Evolutionary conservation across 2,329 filamentous ascomycete species (phyloP), one percentile per base, ranked within the genome.

Genomic region (Fusarium poae): DNA sequence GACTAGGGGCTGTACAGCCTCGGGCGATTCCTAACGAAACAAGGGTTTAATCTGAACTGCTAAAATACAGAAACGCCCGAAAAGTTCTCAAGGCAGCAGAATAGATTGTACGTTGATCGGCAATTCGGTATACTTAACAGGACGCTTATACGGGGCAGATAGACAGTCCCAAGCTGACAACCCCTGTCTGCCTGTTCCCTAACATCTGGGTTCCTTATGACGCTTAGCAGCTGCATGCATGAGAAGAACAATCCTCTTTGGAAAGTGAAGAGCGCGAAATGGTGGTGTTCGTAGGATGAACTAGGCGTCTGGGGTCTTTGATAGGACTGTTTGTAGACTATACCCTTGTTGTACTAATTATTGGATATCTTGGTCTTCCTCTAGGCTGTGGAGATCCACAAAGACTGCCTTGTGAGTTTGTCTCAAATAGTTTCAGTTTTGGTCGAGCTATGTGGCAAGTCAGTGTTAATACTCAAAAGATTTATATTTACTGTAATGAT

Each of bases 1-100:
- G 48, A 62, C 42, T 37, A 29, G 59, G 35, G 43, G 34, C 13
- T 65, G 62, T 65, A 65, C 62, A 65, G 62, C 63, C 63, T 67
- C 63, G 62, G 63, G 63, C 63, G 64, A 67, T 51, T 57, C 32
- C 44, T 32, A 48, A 58, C 35, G 30, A 20, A 50, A 25, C 62
- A 48, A 46, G 49, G 53, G n/a, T 61, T 55, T 30, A 62, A 39
- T 43, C 15, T 12, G 11, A 11, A 15, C 27, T 25, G 45, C 40
- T 37, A 58, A 40, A 25, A 25, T 18, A 20, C 16, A 56, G 57
- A 27, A 35, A 45, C 58, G 58, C 60, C 62, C 62, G 53, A 32
- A 32, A 18, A 39, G 23, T 49, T 53, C 40, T 48, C 45, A 55
- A 65, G 62, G 62, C 62, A 65, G 62, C 62, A 65, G 53, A 53